Evolutionary conservation across 768 basidiomycete species (phyloP).

Genomic region (Tubosaeta brunneosetosa): DNA sequence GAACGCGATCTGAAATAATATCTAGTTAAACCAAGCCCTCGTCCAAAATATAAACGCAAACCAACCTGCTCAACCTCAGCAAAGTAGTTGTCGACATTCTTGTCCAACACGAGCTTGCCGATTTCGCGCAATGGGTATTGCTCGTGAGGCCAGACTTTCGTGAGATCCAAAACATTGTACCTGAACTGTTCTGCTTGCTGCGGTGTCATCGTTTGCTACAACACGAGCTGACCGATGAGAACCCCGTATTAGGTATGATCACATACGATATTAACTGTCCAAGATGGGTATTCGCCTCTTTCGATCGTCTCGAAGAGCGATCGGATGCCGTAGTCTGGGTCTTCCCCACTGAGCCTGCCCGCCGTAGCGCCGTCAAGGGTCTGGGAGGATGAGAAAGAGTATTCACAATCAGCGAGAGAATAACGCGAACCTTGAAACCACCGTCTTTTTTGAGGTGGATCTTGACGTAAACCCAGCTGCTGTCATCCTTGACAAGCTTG

Average conservation of each 20-base stretch:
- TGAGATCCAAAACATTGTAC: conserved; percentile 87
- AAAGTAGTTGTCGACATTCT: conserved; percentile 84
- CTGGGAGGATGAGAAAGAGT: conserved; percentile 30
- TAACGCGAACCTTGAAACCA: conserved; percentile 65
- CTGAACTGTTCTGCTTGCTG: conserved; percentile 88
- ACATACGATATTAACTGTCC: conserved; percentile 82
- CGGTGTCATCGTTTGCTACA: conserved; percentile 86
- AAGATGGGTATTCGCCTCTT: conserved; percentile 54
- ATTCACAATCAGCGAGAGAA: not conserved
- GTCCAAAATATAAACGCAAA: conserved; percentile 26
- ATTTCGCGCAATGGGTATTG: conserved; percentile 86
- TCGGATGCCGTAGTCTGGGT: conserved; percentile 83
- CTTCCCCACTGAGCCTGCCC: conserved; percentile 58
- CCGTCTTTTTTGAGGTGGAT: conserved; percentile 75
- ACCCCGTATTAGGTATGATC: not conserved
- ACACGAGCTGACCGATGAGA: conserved; percentile 9
- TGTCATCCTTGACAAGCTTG: conserved; percentile 83
- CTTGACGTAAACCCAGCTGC: conserved; percentile 82
- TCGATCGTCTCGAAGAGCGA: conserved; percentile 81
- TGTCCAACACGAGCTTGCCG: conserved; percentile 78
- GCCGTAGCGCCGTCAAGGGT: conserved; percentile 71
- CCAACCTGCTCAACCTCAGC: conserved; percentile 90
- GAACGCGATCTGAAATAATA: conserved; percentile 57
- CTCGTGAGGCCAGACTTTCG: conserved; percentile 87
- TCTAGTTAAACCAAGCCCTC: conserved; percentile 6